Evolutionary conservation across 306 rosid genomes (phyloP).

Genomic region (Trifolium repens): DNA sequence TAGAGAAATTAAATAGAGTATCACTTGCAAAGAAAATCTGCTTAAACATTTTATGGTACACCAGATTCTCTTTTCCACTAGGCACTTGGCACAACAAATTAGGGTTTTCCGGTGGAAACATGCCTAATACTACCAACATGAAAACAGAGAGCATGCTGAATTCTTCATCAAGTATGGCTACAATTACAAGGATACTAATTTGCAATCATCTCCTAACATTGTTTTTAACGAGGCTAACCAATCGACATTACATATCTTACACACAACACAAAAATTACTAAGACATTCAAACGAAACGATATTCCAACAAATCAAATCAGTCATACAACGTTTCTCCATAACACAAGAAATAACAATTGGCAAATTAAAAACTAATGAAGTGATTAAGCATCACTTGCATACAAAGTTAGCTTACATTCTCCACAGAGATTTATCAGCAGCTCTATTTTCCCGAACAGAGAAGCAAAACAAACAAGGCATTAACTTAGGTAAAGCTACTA

Average conservation of each 20-base stretch:
- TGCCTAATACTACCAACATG: slow-evolving; percentile 9
- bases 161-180: not conserved
- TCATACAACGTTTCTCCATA: not conserved
- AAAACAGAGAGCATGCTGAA: not conserved
- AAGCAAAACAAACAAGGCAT: not conserved
- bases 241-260: not conserved
- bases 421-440: not conserved
- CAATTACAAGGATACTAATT: not conserved
- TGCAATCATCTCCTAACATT: not conserved
- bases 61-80: not conserved
- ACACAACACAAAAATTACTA: slow-evolving; percentile 5
- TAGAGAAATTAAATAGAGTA: not conserved
- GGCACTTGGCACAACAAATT: not conserved
- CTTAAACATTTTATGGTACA: not conserved
- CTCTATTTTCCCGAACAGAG: not conserved
- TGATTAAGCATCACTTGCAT: not conserved
- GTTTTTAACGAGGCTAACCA: not conserved
- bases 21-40: not conserved
- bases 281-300: not conserved
- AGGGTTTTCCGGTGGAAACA: not conserved
- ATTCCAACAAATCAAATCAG: not conserved
- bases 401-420: too few relatives aligned
- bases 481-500: not conserved
- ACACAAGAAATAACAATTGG: not conserved
- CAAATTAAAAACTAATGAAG: not conserved